phyloP scores from a whole-genome alignment of 2,329 filamentous ascomycete genomes.

The Diaporthe eres region DNA sequence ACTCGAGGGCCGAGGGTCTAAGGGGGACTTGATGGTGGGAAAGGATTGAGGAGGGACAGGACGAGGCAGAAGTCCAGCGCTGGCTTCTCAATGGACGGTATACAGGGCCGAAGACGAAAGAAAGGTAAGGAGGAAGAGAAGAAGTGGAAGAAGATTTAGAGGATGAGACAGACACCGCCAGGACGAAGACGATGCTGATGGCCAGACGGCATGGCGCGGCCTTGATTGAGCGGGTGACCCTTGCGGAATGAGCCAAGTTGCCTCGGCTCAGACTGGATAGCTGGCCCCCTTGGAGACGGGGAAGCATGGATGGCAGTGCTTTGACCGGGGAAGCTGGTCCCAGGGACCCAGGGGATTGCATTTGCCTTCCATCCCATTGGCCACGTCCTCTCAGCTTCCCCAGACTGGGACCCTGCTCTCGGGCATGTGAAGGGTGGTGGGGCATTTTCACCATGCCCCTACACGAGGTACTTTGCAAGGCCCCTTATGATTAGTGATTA shows the following conservation, averaged over 20 bases:
- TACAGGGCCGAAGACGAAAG: background rate
- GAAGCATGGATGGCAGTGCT: constrained; percentile 1
- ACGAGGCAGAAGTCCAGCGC: background rate
- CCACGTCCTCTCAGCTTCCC: constrained; percentile 29
- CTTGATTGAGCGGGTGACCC: constrained; percentile 28
- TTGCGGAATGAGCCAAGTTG: constrained; percentile 31
- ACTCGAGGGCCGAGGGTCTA: background rate
- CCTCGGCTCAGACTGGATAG: constrained; percentile 30
- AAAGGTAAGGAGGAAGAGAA: background rate
- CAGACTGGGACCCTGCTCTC: constrained; percentile 24
- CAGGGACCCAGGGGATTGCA: constrained; percentile 20
- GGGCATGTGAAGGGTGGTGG: constrained; percentile 35
- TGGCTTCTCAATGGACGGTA: background rate
- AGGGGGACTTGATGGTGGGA: background rate
- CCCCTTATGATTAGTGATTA: background rate
- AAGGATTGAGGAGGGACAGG: background rate
- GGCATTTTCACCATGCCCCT: background rate
- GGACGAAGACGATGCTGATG: constrained; percentile 22
- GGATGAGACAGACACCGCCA: background rate
- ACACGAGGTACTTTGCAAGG: background rate
- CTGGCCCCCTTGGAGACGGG: constrained; percentile 16
- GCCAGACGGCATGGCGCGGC: constrained; percentile 14
- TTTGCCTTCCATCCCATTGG: constrained; percentile 17
- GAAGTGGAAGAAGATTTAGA: too few species aligned
- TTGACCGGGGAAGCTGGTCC: constrained; percentile 23